Percentiles rank a stretch among this genome's conserved stretches.
phyloP scores from a whole-genome alignment of 1,284 basidiomycete genomes.

The Ganoderma lucidum region DNA sequence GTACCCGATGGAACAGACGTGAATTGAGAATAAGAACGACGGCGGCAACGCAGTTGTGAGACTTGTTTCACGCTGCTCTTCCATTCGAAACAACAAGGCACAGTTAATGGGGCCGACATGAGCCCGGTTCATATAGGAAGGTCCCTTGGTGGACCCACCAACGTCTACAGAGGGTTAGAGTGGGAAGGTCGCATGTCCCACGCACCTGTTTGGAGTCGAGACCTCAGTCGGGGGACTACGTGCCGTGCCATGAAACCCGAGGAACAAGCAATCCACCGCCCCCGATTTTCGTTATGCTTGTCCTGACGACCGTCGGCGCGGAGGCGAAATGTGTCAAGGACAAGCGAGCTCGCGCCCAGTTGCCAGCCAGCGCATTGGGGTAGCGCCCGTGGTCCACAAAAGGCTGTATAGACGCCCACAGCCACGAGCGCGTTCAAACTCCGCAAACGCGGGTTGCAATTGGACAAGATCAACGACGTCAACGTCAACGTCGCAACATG shows the following conservation, averaged over 20 bases:
- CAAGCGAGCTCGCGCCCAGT: not conserved
- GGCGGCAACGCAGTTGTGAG: not conserved
- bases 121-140: conserved; percentile 8
- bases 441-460: conserved; percentile 26
- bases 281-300: not conserved
- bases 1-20: not conserved
- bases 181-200: conserved; percentile 7
- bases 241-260: not conserved
- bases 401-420: conserved; percentile 1
- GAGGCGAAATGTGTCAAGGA: not conserved
- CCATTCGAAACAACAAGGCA: conserved; percentile 1
- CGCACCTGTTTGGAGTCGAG: conserved; percentile 2
- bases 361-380: not conserved
- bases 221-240: not conserved
- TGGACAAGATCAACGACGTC: not conserved
- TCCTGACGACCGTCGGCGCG: conserved; percentile 2
- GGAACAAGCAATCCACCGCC: not conserved
- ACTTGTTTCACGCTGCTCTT: not conserved
- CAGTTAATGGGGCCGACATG: conserved; percentile 6
- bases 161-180: conserved; percentile 19
- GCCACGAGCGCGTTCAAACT: conserved; percentile 33
- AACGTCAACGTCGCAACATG: conserved; percentile 27
- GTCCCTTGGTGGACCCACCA: conserved; percentile 18
- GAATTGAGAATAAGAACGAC: not conserved
- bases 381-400: not conserved